phyloP scores from a whole-genome alignment of 805 yeast genomes.

The Geotrichum ghanense region DNA sequence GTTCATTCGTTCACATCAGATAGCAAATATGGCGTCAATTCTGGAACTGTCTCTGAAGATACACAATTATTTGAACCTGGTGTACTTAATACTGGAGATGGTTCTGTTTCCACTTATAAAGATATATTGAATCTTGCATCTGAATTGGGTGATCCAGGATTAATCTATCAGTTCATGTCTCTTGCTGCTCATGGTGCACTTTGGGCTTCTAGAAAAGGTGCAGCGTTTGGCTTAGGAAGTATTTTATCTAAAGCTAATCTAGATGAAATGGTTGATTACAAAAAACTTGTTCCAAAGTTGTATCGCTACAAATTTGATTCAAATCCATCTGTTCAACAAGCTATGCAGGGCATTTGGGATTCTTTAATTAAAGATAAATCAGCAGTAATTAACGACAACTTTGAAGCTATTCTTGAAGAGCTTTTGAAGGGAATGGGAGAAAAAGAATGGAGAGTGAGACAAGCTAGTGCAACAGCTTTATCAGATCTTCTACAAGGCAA shows the following conservation, averaged over 20 bases:
- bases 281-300: slow-evolving; percentile 68
- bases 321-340: slow-evolving; percentile 52
- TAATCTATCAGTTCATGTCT: slow-evolving; percentile 90
- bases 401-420: slow-evolving; percentile 51
- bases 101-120: slow-evolving; percentile 81
- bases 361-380: slow-evolving; percentile 50
- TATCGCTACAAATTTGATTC: slow-evolving; percentile 85
- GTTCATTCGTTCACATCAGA: slow-evolving; percentile 71
- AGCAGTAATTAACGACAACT: slow-evolving; percentile 39
- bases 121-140: slow-evolving; percentile 82
- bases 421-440: slow-evolving; percentile 58
- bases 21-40: slow-evolving; percentile 30
- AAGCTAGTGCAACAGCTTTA: slow-evolving; percentile 69
- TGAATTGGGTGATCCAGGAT: slow-evolving; percentile 90
- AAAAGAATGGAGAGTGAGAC: slow-evolving; percentile 88
- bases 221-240: slow-evolving; percentile 86
- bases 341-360: slow-evolving; percentile 87
- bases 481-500: slow-evolving; percentile 57
- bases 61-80: slow-evolving; percentile 84
- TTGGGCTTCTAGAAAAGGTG: slow-evolving; percentile 90
- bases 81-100: slow-evolving; percentile 64
- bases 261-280: slow-evolving; percentile 45
- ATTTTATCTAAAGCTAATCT: slow-evolving; percentile 70
- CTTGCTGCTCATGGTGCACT: slow-evolving; percentile 75
- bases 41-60: slow-evolving; percentile 66